Evolutionary conservation across 331 rosid species (phyloP), one percentile per base, ranked within the genome.

Genomic region (Telfairia occidentalis): DNA sequence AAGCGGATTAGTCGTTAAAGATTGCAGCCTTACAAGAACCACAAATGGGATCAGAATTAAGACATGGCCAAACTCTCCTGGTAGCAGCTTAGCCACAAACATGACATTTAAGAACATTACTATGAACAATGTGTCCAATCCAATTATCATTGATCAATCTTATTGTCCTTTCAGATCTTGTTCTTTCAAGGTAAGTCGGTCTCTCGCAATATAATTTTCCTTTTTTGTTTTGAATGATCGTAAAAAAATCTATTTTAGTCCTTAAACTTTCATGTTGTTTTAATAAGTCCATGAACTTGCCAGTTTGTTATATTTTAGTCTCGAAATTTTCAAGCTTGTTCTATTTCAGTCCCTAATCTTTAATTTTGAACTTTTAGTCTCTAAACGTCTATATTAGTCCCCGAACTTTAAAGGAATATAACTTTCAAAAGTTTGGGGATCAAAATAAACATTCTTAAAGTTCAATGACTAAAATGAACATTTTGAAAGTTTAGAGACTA

Each of bases 41-140:
- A 65, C 78, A 8, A 85, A 85, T 74, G 85, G 86, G 35, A 78
- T 85, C 53, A 73, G 89, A 78, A 85, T 85, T 65, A 85, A 85
- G 76, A 85, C 89, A n/a, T 81, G 89, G 83, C 78, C 87, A 1
- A 79, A 85, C 72, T 85, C 89, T 46, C 85, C 89, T 11, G 84
- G 82, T 0, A 81, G 77, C 67, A 85, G 85, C 49, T 76, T 80
- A 45, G 85, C 85, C 61, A 81, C 84, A 46, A 85, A 85, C 78
- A 85, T 85, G 87, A 85, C 85, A 60, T 83, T 85, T 30, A 70
- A 81, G 63, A 83, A 85, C 83, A 78, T 83, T 13, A 42, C 84
- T 26, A 85, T 85, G 87, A 83, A 77, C 78, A 85, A 85, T 9
- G 89, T 83, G 34, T 76, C 83, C 75, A 85, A 85, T 53, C 89